Base-by-base conservation (phyloP, 1,139 yeast species). In the Ogataea hybrid region DNA sequence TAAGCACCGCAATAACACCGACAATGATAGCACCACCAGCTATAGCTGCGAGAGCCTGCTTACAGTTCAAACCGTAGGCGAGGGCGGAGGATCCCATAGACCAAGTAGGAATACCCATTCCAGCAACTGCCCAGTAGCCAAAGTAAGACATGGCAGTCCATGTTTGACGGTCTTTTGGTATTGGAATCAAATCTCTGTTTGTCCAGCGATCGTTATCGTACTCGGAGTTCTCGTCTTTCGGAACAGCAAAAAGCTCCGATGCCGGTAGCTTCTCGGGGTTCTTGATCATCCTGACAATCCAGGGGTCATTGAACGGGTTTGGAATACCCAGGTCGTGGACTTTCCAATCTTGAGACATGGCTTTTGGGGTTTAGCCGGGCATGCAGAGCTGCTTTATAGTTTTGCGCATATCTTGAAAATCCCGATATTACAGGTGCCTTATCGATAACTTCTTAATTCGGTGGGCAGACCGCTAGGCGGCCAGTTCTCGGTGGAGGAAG, bases 81-180 rank as follows among this genome's bases (percentile, higher is more conserved):
- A 54, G 36, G 16, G 53, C 48, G 4, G 52, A 39, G 3, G 57
- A 51, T 14, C 57, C 58, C 5, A 53, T 48, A 2, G 72, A 68
- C 41, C 68, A 66, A 41, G 68, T 67, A 21, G 68, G 43, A 18
- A 57, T 52, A 21, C 50, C 49, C 28, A 52, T 35, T 7, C 57
- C 53, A 10, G 49, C 50, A 31, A 51, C 52, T 14, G 51, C 43
- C 63, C 63, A 59, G 40, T 54, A 55, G 2, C 50, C 49, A 22
- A 53, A 43, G 35, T 51, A 57, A 11, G 55, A 50, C 29, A 53
- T 47, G 1, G 49, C 40, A 9, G 49, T 54, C 63, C 63, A 59
- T 5, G 58, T 54, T 37, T 60, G 51, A 39, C 57, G 47, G 18
- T 53, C 53, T 6, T 43, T 50, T 6, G 57, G 56, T 30, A 54